A percentile compares a stretch with the other conserved stretches of the same genome.
Conservation (phyloP, 495 filamentous ascomycete genomes). For the Wilcoxina mikolae region DNA sequence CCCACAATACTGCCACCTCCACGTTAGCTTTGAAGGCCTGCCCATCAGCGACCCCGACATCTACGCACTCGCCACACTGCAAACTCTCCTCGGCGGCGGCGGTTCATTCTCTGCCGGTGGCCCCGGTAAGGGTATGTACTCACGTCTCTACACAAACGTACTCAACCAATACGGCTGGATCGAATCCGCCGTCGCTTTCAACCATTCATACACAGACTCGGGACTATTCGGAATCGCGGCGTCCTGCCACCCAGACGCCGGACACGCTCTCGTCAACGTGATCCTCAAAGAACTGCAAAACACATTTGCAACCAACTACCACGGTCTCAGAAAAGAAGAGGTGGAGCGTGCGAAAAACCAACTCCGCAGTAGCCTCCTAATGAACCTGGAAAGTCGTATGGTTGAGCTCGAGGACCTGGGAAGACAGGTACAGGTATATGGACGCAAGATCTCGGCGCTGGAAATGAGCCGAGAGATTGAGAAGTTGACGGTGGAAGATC, state of each 20-base stretch:
- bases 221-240: constrained; percentile 89
- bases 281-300: constrained; percentile 83
- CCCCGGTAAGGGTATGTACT: constrained; percentile 98
- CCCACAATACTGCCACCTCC: constrained; percentile 76
- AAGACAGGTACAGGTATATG: constrained; percentile 89
- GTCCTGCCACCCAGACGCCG: constrained; percentile 61
- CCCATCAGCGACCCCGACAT: constrained; percentile 82
- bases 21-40: constrained; percentile 90
- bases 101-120: constrained; percentile 96
- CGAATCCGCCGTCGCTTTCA: constrained; percentile 87
- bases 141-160: constrained; percentile 89
- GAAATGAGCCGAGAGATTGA: constrained; percentile 91
- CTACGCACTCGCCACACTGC: constrained; percentile 90
- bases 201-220: constrained; percentile 90
- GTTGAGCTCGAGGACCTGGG: constrained; percentile 97
- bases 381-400: constrained; percentile 97
- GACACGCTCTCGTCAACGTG: constrained; percentile 69
- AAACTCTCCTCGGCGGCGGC: constrained; percentile 88
- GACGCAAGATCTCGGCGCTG: constrained; percentile 70
- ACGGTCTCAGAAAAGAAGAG: constrained; percentile 56
- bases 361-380: constrained; percentile 72
- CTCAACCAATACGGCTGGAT: constrained; percentile 96
- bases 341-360: constrained; percentile 98
- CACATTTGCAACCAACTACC: constrained; percentile 47
- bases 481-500: constrained; percentile 59